Evolutionary conservation across 2,329 filamentous ascomycete genomes (phyloP).

Genomic region (Aspergillus texensis): DNA sequence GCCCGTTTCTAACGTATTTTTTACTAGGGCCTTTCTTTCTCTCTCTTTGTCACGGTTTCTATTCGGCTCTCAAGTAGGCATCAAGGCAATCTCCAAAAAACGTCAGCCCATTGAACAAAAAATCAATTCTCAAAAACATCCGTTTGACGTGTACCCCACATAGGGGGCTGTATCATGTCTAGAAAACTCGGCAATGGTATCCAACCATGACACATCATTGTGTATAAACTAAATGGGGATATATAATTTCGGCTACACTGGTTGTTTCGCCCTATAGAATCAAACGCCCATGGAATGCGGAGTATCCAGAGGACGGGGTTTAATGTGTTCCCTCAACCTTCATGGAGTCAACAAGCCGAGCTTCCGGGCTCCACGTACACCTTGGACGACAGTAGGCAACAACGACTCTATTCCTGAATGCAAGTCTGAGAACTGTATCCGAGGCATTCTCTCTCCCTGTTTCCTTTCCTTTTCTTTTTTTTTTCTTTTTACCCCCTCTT

Average conservation of each 20-base stretch:
- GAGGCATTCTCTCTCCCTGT: background rate
- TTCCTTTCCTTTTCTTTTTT: background rate
- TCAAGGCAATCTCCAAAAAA: background rate
- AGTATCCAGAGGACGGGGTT: background rate
- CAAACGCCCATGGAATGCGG: background rate
- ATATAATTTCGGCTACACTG: background rate
- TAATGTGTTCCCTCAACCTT: background rate
- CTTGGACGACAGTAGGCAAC: background rate
- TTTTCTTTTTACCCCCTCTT: no score
- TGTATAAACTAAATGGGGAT: background rate
- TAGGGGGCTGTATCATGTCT: background rate
- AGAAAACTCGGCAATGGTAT: background rate
- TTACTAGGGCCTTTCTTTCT: background rate
- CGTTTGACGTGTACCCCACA: background rate
- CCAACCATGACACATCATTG: background rate
- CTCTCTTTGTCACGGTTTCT: background rate
- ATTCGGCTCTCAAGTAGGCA: background rate
- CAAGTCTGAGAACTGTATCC: background rate
- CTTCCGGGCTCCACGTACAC: background rate
- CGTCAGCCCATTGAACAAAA: background rate
- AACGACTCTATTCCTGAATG: background rate
- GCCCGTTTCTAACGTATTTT: background rate
- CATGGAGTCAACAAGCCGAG: background rate
- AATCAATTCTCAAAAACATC: background rate
- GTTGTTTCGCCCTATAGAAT: background rate